Conservation (phyloP, 305 asterid species). For the Solanum aculeatissimum region DNA sequence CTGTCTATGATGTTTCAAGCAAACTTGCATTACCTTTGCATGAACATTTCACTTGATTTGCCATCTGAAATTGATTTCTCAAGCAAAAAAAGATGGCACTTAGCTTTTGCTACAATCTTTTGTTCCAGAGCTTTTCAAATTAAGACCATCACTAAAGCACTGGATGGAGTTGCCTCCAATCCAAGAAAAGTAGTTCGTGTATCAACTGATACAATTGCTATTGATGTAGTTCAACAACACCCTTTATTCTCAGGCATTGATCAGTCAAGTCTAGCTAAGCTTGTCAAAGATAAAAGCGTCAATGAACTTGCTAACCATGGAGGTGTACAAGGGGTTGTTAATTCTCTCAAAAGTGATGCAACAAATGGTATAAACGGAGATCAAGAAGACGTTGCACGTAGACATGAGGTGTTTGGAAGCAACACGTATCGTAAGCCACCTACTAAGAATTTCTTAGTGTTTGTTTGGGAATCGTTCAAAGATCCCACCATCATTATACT, state of each 20-base stretch:
- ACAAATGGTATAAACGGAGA: conserved; percentile 18
- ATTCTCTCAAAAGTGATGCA: conserved; percentile 12
- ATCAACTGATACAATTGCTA: neutral
- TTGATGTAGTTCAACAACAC: conserved; percentile 1
- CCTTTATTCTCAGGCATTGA: conserved; percentile 12
- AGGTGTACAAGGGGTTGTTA: conserved; percentile 26
- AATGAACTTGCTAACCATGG: conserved; percentile 13
- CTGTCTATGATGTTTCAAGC: neutral
- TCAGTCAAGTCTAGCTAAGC: conserved; percentile 13
- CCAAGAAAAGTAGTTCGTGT: neutral
- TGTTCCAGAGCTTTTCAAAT: conserved; percentile 16
- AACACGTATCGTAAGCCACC: conserved; percentile 26
- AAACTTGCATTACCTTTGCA: neutral
- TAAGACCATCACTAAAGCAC: neutral
- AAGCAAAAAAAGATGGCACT: conserved; percentile 8
- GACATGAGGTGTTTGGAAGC: conserved; percentile 29
- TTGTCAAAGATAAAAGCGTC: conserved; percentile 30
- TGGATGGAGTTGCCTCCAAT: neutral
- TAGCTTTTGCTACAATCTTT: conserved; percentile 11
- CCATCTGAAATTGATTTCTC: neutral
- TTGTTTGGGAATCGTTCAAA: conserved; percentile 32
- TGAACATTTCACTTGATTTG: neutral
- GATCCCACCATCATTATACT: conserved; percentile 39
- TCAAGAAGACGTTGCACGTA: conserved; percentile 1
- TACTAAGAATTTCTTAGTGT: conserved; percentile 8